These are phyloP conservation scores for Penicillium freii DNA, from an alignment of 2,329 filamentous ascomycete species.

Conservation along the genomic window DNA sequence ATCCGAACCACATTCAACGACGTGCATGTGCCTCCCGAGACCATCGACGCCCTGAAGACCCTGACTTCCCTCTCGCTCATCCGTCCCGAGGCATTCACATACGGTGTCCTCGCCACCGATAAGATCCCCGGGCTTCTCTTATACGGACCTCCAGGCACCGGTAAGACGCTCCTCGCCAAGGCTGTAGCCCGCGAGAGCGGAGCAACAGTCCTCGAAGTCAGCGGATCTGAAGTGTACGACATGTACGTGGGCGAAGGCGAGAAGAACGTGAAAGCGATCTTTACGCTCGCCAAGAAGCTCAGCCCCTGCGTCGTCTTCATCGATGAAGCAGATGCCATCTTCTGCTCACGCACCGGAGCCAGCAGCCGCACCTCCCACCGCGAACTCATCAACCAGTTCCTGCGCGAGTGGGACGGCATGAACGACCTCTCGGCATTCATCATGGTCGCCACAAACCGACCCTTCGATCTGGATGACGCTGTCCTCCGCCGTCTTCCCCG, in stretches of 20 bases:
- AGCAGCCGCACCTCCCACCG: slow-evolving; percentile 70
- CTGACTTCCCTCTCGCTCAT: slow-evolving; percentile 83
- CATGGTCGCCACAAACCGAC: slow-evolving; percentile 95
- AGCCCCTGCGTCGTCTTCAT: slow-evolving; percentile 93
- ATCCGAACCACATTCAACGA: slow-evolving; percentile 85
- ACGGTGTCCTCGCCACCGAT: slow-evolving; percentile 87
- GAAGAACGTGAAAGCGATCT: slow-evolving; percentile 92
- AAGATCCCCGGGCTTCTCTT: slow-evolving; percentile 85
- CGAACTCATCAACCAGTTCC: slow-evolving; percentile 93
- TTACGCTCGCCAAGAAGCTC: slow-evolving; percentile 85
- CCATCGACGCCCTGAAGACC: slow-evolving; percentile 81
- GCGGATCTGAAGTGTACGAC: slow-evolving; percentile 86
- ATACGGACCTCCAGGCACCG: slow-evolving; percentile 77
- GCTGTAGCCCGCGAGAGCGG: slow-evolving; percentile 64
- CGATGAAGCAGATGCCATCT: slow-evolving; percentile 91
- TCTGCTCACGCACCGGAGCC: slow-evolving; percentile 67
- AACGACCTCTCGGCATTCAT: slow-evolving; percentile 82
- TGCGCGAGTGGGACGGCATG: slow-evolving; percentile 96
- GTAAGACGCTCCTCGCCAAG: slow-evolving; percentile 62
- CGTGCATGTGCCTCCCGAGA: slow-evolving; percentile 78
- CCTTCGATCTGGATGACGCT: slow-evolving; percentile 79
- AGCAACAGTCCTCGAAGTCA: slow-evolving; percentile 76
- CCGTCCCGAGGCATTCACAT: slow-evolving; percentile 91
- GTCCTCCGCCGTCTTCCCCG: slow-evolving; percentile 52
- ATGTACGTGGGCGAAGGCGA: slow-evolving; percentile 96